A percentile compares a stretch with the other conserved stretches of the same genome.
Conservation (phyloP, 2,329 filamentous ascomycete genomes). For the Ophiosphaerella herpotricha region DNA sequence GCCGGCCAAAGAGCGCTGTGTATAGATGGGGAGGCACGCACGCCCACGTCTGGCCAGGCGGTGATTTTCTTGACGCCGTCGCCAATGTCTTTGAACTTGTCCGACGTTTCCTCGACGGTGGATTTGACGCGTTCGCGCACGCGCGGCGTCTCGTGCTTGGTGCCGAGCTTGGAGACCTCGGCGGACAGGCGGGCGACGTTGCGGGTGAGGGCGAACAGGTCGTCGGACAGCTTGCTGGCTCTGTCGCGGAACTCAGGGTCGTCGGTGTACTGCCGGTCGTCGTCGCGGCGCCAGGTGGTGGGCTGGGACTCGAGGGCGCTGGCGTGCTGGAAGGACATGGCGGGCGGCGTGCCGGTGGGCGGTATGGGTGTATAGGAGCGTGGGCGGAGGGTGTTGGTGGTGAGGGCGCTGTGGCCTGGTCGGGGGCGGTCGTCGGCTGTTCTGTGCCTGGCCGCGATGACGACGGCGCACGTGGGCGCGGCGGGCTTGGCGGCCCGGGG, state of each 20-base stretch:
- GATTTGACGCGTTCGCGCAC: conserved; percentile 89
- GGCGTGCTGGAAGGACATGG: conserved; percentile 91
- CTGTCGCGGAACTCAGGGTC: conserved; percentile 89
- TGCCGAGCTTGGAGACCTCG: conserved; percentile 84
- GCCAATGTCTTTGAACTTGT: conserved; percentile 87
- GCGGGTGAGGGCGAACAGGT: conserved; percentile 85
- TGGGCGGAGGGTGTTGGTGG: conserved; percentile 23
- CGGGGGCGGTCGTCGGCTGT: conserved; percentile 2
- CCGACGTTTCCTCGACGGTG: conserved; percentile 81
- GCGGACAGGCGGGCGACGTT: conserved; percentile 84
- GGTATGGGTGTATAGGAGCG: too few relatives aligned
- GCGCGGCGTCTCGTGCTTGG: conserved; percentile 86
- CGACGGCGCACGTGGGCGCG: conserved; percentile 20
- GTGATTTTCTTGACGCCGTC: conserved; percentile 93
- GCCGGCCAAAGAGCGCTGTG: too few relatives aligned
- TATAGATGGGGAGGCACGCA: conserved; percentile 59
- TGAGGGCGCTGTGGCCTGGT: neutral
- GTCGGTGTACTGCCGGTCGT: conserved; percentile 79
- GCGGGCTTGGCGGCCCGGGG: neutral
- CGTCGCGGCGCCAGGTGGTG: conserved; percentile 67
- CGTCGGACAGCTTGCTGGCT: conserved; percentile 81
- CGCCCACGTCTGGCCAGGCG: conserved; percentile 69
- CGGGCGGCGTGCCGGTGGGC: neutral
- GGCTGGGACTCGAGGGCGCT: conserved; percentile 82
- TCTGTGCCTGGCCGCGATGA: conserved; percentile 36